Percentiles rank a stretch among this genome's conserved stretches.
These are phyloP conservation scores for Iberis amara DNA, from an alignment of 441 rosid genomes.

Conservation along the genomic window DNA sequence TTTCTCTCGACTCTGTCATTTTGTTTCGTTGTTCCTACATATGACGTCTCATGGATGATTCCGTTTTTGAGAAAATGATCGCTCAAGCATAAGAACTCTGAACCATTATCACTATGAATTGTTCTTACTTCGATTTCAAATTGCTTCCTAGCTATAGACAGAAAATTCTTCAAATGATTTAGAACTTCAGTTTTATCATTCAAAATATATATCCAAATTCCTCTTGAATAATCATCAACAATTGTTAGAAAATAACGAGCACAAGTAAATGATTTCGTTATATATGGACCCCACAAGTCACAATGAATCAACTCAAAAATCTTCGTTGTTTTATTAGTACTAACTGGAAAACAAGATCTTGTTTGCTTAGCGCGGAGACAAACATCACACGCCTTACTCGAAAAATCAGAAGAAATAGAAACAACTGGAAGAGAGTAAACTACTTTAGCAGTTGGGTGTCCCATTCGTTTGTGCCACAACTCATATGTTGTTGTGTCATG, in stretches of 20 bases:
- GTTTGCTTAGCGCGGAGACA: conserved; percentile 17
- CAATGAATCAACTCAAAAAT: conserved; percentile 14
- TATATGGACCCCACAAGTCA: conserved; percentile 14
- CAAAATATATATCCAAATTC: neutral
- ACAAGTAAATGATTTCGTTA: neutral
- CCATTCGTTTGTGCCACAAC: neutral
- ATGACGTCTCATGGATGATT: neutral
- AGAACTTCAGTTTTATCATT: neutral
- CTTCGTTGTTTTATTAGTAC: neutral
- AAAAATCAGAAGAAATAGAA: neutral
- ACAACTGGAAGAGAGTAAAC: neutral
- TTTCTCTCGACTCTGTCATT: neutral
- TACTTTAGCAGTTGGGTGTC: neutral
- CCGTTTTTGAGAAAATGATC: neutral
- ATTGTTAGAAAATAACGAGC: neutral
- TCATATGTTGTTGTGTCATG: neutral
- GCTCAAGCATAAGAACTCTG: neutral
- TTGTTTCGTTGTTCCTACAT: neutral
- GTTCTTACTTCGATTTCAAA: too few species aligned
- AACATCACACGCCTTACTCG: neutral
- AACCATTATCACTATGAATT: neutral
- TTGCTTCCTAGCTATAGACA: neutral
- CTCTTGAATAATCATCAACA: neutral
- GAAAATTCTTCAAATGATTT: too few species aligned
- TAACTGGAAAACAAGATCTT: neutral